Evolutionary conservation across 2,329 filamentous ascomycete species (phyloP), one percentile per base, ranked within the genome.

Genomic region (Trichoderma sp.): DNA sequence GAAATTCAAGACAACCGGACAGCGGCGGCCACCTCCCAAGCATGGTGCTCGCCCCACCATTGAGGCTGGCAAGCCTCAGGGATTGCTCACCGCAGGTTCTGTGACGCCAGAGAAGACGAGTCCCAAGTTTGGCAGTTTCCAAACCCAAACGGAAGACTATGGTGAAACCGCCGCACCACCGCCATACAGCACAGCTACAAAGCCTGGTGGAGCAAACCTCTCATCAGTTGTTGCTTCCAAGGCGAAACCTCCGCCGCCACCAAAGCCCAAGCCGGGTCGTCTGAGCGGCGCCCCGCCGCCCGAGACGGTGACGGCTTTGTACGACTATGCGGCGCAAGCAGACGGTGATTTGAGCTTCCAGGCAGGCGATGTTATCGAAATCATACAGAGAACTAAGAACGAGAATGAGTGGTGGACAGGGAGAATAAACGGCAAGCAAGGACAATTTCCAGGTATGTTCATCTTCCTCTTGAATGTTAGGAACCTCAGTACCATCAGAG

Each of bases 401-500:
- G 90, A 93, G 63, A 98, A 99, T 74, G 96, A 99, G 80, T 99
- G 96, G 96, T 99, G 96, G 96, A 90, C 86, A 10, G 96, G 96
- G 46, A 92, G 89, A 77, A 77, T 97, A 66, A 85, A 91, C 69
- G 93, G 91, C 59, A 91, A 90, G 81, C 84, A 92, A 76, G 96
- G 96, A 30, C 95, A 98, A 77, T 99, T 99, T 79, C 96, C 96
- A 81, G 96, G 96, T 97, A 85, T 77, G 66, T 26, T 58, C 28
- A n/a, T 51, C 5, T 39, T 21, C 2, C 1, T 26, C 52, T 58
- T 14, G 14, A 24, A 30, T 43, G 26, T 14, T 46, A 5, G n/a
- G 52, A 6, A 30, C 26, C 1, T 46, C 16, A 46, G 16, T 5
- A 21, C 10, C 2, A 16, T 49, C 28, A 4, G n/a, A 63, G n/a